Evolutionary conservation across 768 basidiomycete genomes (phyloP).

Genomic region (Chalciporus chontae): DNA sequence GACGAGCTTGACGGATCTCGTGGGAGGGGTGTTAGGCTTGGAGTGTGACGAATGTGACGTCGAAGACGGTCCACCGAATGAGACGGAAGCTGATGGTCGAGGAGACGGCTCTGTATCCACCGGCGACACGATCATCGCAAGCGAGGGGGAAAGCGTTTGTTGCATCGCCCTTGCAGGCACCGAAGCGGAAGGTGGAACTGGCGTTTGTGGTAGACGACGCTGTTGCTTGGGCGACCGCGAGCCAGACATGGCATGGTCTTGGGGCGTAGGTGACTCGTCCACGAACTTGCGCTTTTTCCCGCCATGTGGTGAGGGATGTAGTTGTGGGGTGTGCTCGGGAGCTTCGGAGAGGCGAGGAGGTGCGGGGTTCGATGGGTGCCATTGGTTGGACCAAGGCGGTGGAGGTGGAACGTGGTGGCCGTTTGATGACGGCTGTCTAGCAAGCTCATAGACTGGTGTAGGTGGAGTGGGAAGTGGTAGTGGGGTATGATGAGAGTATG

Average conservation of each 20-base stretch:
- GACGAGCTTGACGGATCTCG: slow-evolving; percentile 30
- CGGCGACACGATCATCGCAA: slow-evolving; percentile 35
- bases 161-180: slow-evolving; percentile 31
- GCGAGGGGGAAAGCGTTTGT: slow-evolving; percentile 32
- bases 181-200: slow-evolving; percentile 24
- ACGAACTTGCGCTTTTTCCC: slow-evolving; percentile 35
- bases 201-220: slow-evolving; percentile 33
- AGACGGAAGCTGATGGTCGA: slow-evolving; percentile 27
- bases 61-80: slow-evolving; percentile 14
- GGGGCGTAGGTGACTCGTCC: slow-evolving; percentile 31
- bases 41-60: slow-evolving; percentile 13
- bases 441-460: slow-evolving; percentile 33
- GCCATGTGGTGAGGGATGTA: slow-evolving; percentile 27
- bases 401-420: slow-evolving; percentile 34
- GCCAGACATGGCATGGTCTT: slow-evolving; percentile 14
- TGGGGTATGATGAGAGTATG: slow-evolving; percentile 29
- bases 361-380: slow-evolving; percentile 21
- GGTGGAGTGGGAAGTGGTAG: slow-evolving; percentile 32
- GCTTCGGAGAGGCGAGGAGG: slow-evolving; percentile 23
- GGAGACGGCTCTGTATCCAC: slow-evolving; percentile 32
- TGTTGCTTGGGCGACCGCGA: slow-evolving; percentile 33
- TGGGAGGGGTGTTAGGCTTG: slow-evolving; percentile 2
- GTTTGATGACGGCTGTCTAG: slow-evolving; percentile 29
- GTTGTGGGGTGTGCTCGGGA: slow-evolving; percentile 15
- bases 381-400: slow-evolving; percentile 33